Base-by-base conservation (phyloP, 2,329 filamentous ascomycete species). In the Penicillium sp. region DNA sequence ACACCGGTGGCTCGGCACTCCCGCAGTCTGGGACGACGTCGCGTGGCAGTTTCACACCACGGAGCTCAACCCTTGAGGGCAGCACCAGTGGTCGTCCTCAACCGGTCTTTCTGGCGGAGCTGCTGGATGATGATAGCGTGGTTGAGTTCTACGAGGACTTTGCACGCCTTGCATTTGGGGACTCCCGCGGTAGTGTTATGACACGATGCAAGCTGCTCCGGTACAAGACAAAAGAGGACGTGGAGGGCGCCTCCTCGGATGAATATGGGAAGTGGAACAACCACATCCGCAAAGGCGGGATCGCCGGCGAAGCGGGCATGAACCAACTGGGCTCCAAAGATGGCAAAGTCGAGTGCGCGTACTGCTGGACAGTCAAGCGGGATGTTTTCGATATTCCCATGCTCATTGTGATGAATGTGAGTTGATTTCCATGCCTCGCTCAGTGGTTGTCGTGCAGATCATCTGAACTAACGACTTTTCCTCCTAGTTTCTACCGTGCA, bases 301-400 rank as follows among this genome's bases (percentile, higher is more conserved):
- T 75, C 51, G 71, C 71, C 18, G 70, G 70, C 27, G 72, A 75
- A 55, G 71, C 86, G 53, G 90, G 88, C 8, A 91, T 95, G 69
- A 86, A 86, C 46, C 82, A 83, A 62, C 79, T 95, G 11, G 88
- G 80, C 0, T 76, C 88, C 63, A 86, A 83, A 65, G 90, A 95
- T 62, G 91, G 90, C 46, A 90, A 93, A 70, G 86, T 97, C 48
- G 88, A 95, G 66, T 96, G 90, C 73, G 90, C 87, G 61, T 95
- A 94, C 72, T 95, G 88, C 73, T 97, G 91, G 90, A 91, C 88
- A 54, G 90, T 97, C 53, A 95, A 95, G 73, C 80, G 91, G 54
- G 93, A 98, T 69, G 88, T 93, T 36, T 97, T 97, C 73, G 91
- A 97, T 73, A 95, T 97, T 69, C 93, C 93, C 24, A 95, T 96